phyloP scores from a whole-genome alignment of 331 rosid species.

The Arachis monticola region DNA sequence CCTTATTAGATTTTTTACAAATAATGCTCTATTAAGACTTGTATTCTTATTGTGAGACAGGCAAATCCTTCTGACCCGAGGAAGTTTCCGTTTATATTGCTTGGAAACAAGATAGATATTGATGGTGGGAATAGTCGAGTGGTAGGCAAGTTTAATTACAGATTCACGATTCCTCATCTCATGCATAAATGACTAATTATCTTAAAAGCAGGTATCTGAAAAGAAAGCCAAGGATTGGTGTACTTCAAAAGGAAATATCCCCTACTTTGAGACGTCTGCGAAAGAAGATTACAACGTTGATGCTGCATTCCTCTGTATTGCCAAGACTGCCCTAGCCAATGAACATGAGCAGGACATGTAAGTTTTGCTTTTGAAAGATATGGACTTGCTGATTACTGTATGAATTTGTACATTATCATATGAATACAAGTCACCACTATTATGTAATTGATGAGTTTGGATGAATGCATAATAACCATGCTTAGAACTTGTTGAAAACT shows the following conservation, averaged over 20 bases:
- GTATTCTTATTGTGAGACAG: constrained; percentile 48
- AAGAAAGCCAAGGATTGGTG: constrained; percentile 96
- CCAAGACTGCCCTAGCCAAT: constrained; percentile 85
- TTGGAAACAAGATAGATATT: constrained; percentile 95
- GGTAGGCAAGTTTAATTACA: constrained; percentile 56
- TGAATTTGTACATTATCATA: constrained; percentile 2
- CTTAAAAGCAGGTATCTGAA: constrained; percentile 73
- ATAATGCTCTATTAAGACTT: constrained; percentile 30
- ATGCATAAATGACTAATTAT: constrained; percentile 38
- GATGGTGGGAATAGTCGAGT: constrained; percentile 98
- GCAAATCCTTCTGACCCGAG: constrained; percentile 76
- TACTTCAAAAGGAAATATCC: constrained; percentile 80
- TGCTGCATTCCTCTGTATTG: constrained; percentile 83
- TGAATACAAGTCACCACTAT: background rate
- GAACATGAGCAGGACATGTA: constrained; percentile 90
- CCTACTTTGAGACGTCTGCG: constrained; percentile 94
- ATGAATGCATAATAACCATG: background rate
- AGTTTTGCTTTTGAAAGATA: constrained; percentile 45
- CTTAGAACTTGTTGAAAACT: no score
- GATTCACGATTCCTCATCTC: constrained; percentile 13
- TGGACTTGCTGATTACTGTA: background rate
- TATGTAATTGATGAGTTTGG: constrained; percentile 1
- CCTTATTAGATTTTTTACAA: constrained; percentile 1
- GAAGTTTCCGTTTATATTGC: constrained; percentile 84
- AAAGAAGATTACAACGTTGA: constrained; percentile 94